These are phyloP conservation scores for Coriolopsis trogii DNA, from an alignment of 1,284 basidiomycete species.

Conservation along the genomic window DNA sequence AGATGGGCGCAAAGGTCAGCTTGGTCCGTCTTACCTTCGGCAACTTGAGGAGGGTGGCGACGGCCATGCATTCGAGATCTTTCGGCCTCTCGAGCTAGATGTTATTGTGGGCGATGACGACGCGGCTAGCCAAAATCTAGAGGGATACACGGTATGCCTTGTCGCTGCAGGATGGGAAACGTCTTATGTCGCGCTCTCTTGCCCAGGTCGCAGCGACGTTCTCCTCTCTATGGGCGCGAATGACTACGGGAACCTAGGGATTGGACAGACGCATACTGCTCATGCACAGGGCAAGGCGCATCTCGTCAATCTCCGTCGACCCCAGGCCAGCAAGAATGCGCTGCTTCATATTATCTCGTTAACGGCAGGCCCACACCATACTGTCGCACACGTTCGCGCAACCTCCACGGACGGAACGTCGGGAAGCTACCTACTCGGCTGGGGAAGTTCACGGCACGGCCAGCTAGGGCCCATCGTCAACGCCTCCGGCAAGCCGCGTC, in stretches of 20 bases:
- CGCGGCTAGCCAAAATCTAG: no score
- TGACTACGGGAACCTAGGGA: slow-evolving; percentile 82
- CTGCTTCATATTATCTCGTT: slow-evolving; percentile 45
- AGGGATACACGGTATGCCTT: slow-evolving; percentile 41
- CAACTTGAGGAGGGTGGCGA: slow-evolving; percentile 8
- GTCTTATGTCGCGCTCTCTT: slow-evolving; percentile 65
- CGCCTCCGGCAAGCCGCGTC: slow-evolving; percentile 19
- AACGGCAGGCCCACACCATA: slow-evolving; percentile 74
- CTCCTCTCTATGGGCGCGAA: slow-evolving; percentile 82
- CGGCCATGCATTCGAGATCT: slow-evolving; percentile 36
- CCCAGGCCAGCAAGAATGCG: slow-evolving; percentile 30
- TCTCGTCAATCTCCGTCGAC: slow-evolving; percentile 37
- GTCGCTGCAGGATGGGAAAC: slow-evolving; percentile 84
- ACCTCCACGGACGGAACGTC: slow-evolving; percentile 28
- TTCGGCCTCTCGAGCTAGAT: slow-evolving; percentile 52
- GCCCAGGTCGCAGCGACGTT: slow-evolving; percentile 50
- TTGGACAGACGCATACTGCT: slow-evolving; percentile 34
- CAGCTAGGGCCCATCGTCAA: slow-evolving; percentile 57
- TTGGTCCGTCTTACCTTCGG: slow-evolving; percentile 43
- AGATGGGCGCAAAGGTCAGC: slow-evolving; percentile 63
- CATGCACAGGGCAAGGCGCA: slow-evolving; percentile 27
- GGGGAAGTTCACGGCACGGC: slow-evolving; percentile 84
- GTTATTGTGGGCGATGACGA: no score
- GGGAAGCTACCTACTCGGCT: slow-evolving; percentile 59
- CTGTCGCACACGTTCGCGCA: slow-evolving; percentile 49